phyloP scores from a whole-genome alignment of 202 grass and related monocot genomes.

The Setaria viridis region DNA sequence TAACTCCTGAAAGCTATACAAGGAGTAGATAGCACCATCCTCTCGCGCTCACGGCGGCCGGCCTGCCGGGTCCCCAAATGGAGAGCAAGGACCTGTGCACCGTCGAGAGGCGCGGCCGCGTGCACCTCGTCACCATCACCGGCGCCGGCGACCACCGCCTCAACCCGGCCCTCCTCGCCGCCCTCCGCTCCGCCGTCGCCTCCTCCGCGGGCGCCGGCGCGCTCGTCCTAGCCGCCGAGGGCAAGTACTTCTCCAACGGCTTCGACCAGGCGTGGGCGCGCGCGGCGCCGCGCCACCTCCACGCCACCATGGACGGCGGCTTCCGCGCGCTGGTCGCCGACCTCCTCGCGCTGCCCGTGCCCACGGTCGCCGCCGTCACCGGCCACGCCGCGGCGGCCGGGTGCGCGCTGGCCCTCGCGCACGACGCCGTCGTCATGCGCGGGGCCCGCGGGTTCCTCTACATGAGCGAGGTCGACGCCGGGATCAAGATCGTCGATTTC shows the following conservation, averaged over 20 bases:
- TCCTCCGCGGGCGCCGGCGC: slow-evolving; percentile 26
- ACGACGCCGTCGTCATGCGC: slow-evolving; percentile 52
- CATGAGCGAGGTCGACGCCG: slow-evolving; percentile 55
- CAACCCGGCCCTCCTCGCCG: neutral
- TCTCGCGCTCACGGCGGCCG: neutral
- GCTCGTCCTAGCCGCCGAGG: slow-evolving; percentile 59
- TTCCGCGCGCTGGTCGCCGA: slow-evolving; percentile 50
- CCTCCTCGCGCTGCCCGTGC: slow-evolving; percentile 62
- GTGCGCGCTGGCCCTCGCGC: slow-evolving; percentile 48
- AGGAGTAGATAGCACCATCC: neutral
- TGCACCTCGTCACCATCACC: slow-evolving; percentile 27
- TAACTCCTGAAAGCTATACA: too few species aligned
- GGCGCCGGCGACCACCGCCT: slow-evolving; percentile 27
- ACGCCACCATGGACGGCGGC: slow-evolving; percentile 22
- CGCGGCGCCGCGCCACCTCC: slow-evolving; percentile 30
- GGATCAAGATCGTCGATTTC: slow-evolving; percentile 63
- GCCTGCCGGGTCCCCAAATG: neutral
- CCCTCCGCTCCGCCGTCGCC: slow-evolving; percentile 6
- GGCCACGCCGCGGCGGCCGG: slow-evolving; percentile 65
- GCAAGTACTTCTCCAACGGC: slow-evolving; percentile 72
- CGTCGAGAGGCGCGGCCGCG: slow-evolving; percentile 19
- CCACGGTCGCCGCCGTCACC: slow-evolving; percentile 61
- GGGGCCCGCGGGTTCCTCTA: slow-evolving; percentile 6
- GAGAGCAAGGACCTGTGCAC: slow-evolving; percentile 1
- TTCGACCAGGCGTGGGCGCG: slow-evolving; percentile 61